Evolutionary conservation across 2,329 filamentous ascomycete genomes (phyloP), one percentile per base, ranked within the genome.

Genomic region (Dryadomyces sulphureus): DNA sequence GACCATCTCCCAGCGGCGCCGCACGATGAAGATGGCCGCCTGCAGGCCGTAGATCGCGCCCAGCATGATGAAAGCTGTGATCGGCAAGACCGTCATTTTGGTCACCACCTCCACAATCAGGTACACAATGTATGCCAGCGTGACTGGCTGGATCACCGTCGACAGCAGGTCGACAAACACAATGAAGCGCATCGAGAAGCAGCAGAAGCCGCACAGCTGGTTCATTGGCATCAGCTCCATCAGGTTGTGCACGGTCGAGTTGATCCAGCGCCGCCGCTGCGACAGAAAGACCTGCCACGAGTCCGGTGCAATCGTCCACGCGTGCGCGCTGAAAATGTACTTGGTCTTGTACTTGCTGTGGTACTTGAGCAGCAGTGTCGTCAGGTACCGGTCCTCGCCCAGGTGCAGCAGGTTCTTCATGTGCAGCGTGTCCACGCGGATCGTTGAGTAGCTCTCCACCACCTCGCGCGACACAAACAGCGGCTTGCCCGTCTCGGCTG

Each of bases 1-100:
- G 55, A 98, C 83, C 90, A 96, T 96, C 62, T 98, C 90, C 92
- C 92, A 98, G 68, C 95, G 95, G 57, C 90, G 84, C 48, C 87
- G 84, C 47, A 95, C 59, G 57, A 96, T 94, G 69, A 98, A 98
- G 62, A 98, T 95, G 59, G 96, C 81, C 38, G 85, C 90, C 59
- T 98, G 92, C 14, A 98, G 68, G 77, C 92, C 92, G 62, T 96
- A 98, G 56, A 98, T 92, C n/a, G 84, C 90, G 57, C 77, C 92
- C 9, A 98, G 75, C 42, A 98, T 71, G 59, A 98, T 76, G 61
- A 98, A 94, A 1, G 92, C 81, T 0, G 84, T 93, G 48, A 90
- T 65, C 0, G 90, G 90, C 7, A 96, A 71, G 6, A 81, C 69
- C 2, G 68, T 73, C 0, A 77, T 66, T 45, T 81, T 73, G 5